A percentile compares a stretch with the other conserved stretches of the same genome.
Evolutionary conservation across 139 green algal species (phyloP).

Genomic region (Chlamydomonas sp.): DNA sequence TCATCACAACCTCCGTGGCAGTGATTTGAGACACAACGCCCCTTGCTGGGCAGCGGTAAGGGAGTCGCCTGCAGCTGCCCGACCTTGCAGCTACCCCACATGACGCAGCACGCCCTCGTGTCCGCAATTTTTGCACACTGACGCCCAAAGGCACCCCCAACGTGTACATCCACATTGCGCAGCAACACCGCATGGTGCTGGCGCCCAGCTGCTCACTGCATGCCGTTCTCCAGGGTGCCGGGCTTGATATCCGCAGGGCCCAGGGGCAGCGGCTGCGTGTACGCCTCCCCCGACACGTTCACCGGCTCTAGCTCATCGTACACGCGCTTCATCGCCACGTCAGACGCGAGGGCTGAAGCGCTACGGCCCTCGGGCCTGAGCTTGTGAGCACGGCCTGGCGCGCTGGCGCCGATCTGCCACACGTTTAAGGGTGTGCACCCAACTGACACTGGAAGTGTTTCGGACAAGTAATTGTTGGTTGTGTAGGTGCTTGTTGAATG

Average conservation of each 20-base stretch:
- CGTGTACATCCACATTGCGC: no score
- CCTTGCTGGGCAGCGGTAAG: not conserved
- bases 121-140: not conserved
- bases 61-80: not conserved
- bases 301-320: conserved; percentile 38
- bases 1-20: no score
- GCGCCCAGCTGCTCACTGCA: conserved; percentile 42
- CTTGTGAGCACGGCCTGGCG: no score
- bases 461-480: no score
- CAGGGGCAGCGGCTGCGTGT: conserved; percentile 38
- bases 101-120: not conserved
- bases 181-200: not conserved
- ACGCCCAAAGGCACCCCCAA: no score
- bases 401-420: no score
- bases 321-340: conserved; percentile 5
- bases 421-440: no score
- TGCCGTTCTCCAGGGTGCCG: conserved; percentile 65
- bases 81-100: not conserved
- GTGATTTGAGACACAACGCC: no score
- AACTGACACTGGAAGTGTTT: no score
- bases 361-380: no score
- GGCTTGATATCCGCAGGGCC: conserved; percentile 46
- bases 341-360: no score
- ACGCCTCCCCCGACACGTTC: conserved; percentile 33
- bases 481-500: no score